Evolutionary conservation across 352 stramenopile genomes (phyloP), one percentile per base, ranked within the genome.

Genomic region (Vaucheria bursata): DNA sequence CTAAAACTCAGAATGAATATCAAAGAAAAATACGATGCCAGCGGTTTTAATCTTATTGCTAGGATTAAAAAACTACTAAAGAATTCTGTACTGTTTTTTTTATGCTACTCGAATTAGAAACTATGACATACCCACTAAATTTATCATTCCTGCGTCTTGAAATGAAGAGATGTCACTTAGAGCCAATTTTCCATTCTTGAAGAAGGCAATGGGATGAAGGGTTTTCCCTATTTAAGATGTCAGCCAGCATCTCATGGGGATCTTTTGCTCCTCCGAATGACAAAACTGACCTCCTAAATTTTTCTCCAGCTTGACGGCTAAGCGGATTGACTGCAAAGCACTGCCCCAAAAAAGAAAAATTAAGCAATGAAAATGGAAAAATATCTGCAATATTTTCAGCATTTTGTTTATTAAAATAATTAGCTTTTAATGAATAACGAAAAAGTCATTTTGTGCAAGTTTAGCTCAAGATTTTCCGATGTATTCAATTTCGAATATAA

Each of bases 211-310:
- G 29, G n/a, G 65, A 35, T 37, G 65, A 36, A 36, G 65, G 65
- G 1, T 34, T 3, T n/a, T 32, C 33, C 45, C 68, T 72, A 32
- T 89, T 89, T 29, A 96, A 74, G 69, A 95, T 83, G 32, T 87
- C 86, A 2, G 78, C 35, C 0, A 96, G 79, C 69, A 96, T 91
- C 66, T 89, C 85, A 50, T 92, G 91, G 0, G 91, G 90, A 70
- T 94, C 90, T 50, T 90, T 92, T 18, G 90, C 90, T 5, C 91
- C 91, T n/a, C 91, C 91, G 69, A 94, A 89, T 2, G 88, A 52
- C 80, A 96, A 88, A 34, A 96, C 74, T 39, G 93, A 85, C 31
- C 88, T 75, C 73, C 87, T 88, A 49, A 96, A 77, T 7, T 84
- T 71, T 35, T 89, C 83, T 4, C 91, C 91, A 8, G 90, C 85